Evolutionary conservation across 495 filamentous ascomycete species (phyloP).

Genomic region (Parathielavia hyrcaniae): DNA sequence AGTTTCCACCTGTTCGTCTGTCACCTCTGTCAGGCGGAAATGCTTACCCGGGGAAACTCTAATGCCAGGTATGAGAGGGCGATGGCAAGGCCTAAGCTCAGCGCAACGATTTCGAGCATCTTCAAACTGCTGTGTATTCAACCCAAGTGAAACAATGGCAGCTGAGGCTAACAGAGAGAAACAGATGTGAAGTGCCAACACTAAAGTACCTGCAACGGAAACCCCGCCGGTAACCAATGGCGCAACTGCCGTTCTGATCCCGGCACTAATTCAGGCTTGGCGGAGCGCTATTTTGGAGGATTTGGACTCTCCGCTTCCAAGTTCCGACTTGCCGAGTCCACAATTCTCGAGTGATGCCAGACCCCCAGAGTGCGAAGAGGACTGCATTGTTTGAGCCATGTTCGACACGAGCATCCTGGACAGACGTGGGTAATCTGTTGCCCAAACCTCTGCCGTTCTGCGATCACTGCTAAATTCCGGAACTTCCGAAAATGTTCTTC

Average conservation of each 20-base stretch:
- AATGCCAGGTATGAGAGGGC: constrained; percentile 25
- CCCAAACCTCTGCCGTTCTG: no score
- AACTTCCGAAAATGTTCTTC: no score
- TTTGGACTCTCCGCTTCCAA: constrained; percentile 2
- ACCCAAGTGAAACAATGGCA: background rate
- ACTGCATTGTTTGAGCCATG: no score
- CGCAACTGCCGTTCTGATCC: constrained; percentile 2
- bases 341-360: no score
- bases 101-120: background rate
- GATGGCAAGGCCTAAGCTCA: constrained; percentile 10
- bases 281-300: background rate
- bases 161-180: background rate
- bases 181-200: background rate
- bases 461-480: no score
- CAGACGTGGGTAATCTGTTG: no score
- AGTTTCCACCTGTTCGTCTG: background rate
- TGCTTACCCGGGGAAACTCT: constrained; percentile 26
- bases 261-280: constrained; percentile 1
- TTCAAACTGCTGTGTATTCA: background rate
- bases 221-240: background rate
- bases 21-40: background rate
- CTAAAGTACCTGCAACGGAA: constrained; percentile 9
- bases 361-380: no score
- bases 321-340: background rate
- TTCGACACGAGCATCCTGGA: no score